Percentiles rank a stretch among this genome's conserved stretches.
phyloP scores from a whole-genome alignment of 371 early-diverging fungal species.

The Ecytonucleospora hepatopenaei region DNA sequence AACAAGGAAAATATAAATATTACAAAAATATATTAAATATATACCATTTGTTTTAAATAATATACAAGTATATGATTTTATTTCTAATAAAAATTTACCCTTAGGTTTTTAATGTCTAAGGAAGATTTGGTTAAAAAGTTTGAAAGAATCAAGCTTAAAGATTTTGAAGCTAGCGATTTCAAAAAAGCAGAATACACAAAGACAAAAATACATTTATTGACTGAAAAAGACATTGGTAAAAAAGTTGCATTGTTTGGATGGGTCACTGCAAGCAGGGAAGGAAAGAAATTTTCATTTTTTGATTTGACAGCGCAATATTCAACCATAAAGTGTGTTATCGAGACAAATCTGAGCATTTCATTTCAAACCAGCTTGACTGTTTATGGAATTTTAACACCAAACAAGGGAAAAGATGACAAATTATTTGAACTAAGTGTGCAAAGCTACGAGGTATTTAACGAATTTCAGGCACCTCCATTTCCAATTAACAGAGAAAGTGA shows the following conservation, averaged over 20 bases:
- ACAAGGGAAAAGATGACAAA: constrained; percentile 43
- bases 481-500: constrained; percentile 62
- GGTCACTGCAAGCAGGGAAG: constrained; percentile 35
- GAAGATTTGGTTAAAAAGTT: too few relatives aligned
- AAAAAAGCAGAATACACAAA: constrained; percentile 8
- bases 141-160: neutral
- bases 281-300: constrained; percentile 42
- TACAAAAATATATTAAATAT: too few relatives aligned
- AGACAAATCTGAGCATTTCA: constrained; percentile 34
- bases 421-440: constrained; percentile 51
- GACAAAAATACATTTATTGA: neutral
- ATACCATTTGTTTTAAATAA: too few relatives aligned
- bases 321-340: constrained; percentile 50
- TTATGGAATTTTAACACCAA: constrained; percentile 43
- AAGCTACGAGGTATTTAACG: constrained; percentile 36
- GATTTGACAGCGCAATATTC: constrained; percentile 41
- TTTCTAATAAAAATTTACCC: too few relatives aligned
- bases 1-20: too few relatives aligned
- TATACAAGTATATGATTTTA: too few relatives aligned
- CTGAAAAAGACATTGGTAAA: constrained; percentile 24
- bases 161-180: neutral
- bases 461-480: constrained; percentile 42
- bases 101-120: too few relatives aligned
- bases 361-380: constrained; percentile 48
- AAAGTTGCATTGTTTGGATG: constrained; percentile 50